Conservation (phyloP, 208 protist genomes). For the Phytomonas serpens region DNA sequence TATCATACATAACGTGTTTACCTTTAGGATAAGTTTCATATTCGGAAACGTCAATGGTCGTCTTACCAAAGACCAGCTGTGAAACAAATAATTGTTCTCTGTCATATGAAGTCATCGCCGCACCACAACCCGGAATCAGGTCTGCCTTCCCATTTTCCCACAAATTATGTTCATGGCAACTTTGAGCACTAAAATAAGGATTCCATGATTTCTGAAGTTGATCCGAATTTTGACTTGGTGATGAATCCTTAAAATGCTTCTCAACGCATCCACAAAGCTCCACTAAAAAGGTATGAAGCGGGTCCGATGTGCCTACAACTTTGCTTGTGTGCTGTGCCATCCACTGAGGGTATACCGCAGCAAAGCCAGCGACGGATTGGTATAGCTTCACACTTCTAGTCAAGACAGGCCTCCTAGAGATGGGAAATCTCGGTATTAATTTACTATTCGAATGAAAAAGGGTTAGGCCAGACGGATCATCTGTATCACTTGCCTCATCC, state of each 20-base stretch:
- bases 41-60: not conserved
- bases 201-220: not conserved
- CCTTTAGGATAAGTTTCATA: not conserved
- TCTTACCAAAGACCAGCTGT: constrained; percentile 17
- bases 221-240: not conserved
- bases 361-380: constrained; percentile 39
- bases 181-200: not conserved
- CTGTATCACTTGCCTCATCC: constrained; percentile 16
- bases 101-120: constrained; percentile 43
- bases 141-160: not conserved
- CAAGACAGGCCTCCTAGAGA: not conserved
- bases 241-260: not conserved
- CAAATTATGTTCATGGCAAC: not conserved
- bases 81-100: constrained; percentile 67
- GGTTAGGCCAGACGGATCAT: not conserved
- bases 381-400: constrained; percentile 4
- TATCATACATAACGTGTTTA: not conserved
- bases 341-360: constrained; percentile 41
- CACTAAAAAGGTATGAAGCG: constrained; percentile 20
- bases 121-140: not conserved
- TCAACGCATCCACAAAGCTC: constrained; percentile 6
- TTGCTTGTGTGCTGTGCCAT: constrained; percentile 20
- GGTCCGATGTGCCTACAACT: not conserved
- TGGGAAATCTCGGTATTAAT: not conserved
- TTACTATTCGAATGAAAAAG: not conserved